Base-by-base conservation (phyloP, 768 basidiomycete genomes). In the Xerocomellus amylosporus region DNA sequence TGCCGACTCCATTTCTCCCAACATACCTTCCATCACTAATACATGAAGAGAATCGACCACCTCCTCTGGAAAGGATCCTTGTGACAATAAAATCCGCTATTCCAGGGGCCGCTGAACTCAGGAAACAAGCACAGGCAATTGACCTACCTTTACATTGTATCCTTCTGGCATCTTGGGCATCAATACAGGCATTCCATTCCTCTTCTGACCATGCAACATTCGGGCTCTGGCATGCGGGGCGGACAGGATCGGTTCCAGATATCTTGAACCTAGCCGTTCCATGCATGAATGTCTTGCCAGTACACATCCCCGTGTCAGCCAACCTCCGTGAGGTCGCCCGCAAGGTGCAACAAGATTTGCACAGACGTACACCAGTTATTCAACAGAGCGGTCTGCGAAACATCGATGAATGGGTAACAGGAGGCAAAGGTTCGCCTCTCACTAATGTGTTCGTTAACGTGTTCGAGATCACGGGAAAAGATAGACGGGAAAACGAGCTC, bases 171-270 rank as follows among this genome's bases (percentile, higher is more conserved):
- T 74, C 70, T 51, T 79, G 77, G 78, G 75, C 77, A 8, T 67
- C 59, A 2, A 57, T 76, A 43, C 77, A 79, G 54, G 69, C 68
- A 24, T 55, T 56, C 8, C 55, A 71, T 42, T 65, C 70, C 10
- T 56, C 60, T 4, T 55, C 69, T 19, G 55, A 61, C 14, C 58
- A 57, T 19, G 68, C 72, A 3, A 75, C 71, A 8, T 76, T 80
- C 46, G 77, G 77, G 5, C 67, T 80, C 15, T 80, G 78, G 79
- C 77, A 79, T 46, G 73, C 74, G 7, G 77, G 79, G 24, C 66
- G 79, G 41, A 74, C 74, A 14, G 73, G 74, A 12, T 43, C 65
- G 12, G 39, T 74, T 20, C 63, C 70, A 24, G 63, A 70, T 19
- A 62, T 75, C 20, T 73, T 73, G 28, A 68, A 64, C 34, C 55